phyloP scores from a whole-genome alignment of 73 alveolate species.

The Urostyla sp. region DNA sequence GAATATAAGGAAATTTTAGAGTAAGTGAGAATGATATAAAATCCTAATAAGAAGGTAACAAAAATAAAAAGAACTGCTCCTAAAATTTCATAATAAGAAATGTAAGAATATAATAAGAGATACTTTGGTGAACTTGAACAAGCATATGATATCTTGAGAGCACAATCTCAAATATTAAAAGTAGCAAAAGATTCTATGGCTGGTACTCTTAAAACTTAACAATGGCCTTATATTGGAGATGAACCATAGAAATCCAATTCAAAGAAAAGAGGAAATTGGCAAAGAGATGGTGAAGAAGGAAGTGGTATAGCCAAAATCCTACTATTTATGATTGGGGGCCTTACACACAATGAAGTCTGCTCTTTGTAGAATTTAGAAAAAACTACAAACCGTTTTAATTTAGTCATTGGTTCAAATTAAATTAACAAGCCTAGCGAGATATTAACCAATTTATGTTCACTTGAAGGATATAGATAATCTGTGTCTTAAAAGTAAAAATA shows the following conservation, averaged over 20 bases:
- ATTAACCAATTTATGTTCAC: constrained; percentile 16
- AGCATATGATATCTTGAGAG: constrained; percentile 47
- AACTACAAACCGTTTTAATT: not conserved
- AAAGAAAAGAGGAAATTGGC: constrained; percentile 38
- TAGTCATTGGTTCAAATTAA: constrained; percentile 27
- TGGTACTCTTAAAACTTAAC: not conserved
- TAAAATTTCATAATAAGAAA: not conserved
- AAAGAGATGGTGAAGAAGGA: not conserved
- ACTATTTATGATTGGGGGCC: constrained; percentile 41
- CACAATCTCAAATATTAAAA: constrained; percentile 25
- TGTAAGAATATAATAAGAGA: constrained; percentile 29
- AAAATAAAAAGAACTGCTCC: constrained; percentile 33
- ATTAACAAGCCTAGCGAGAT: constrained; percentile 26
- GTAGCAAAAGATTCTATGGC: constrained; percentile 12
- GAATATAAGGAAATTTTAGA: not conserved
- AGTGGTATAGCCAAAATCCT: constrained; percentile 15
- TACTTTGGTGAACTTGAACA: constrained; percentile 17
- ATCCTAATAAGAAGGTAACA: not conserved
- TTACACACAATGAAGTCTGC: constrained; percentile 49
- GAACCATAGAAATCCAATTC: not conserved
- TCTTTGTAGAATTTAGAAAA: constrained; percentile 27
- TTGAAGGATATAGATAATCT: no score
- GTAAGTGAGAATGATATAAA: constrained; percentile 9
- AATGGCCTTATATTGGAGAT: constrained; percentile 33
- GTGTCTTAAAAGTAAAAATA: constrained; percentile 10